Evolutionary conservation across 2,329 filamentous ascomycete genomes (phyloP).

Genomic region (Penicillium sclerotiorum): DNA sequence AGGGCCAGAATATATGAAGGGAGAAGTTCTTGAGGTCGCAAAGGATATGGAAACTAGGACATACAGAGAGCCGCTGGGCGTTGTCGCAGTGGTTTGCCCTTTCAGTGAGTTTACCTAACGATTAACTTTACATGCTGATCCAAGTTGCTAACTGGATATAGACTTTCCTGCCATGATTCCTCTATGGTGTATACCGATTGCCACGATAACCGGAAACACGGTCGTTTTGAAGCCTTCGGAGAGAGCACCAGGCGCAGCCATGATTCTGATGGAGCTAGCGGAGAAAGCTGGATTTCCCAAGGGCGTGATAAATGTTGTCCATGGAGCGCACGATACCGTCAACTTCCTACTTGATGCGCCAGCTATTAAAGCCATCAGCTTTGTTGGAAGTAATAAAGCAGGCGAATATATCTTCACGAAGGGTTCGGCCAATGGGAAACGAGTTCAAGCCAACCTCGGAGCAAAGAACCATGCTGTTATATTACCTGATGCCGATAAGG

Average conservation of each 20-base stretch:
- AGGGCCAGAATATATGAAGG: conserved; percentile 63
- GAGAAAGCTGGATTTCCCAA: conserved; percentile 57
- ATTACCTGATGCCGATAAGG: conserved; percentile 69
- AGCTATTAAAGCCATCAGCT: conserved; percentile 65
- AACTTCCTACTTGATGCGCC: conserved; percentile 68
- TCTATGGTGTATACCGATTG: conserved; percentile 53
- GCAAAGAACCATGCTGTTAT: conserved; percentile 71
- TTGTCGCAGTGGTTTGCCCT: conserved; percentile 64
- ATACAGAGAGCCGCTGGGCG: conserved; percentile 63
- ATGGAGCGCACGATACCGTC: conserved; percentile 52
- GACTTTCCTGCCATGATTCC: conserved; percentile 50
- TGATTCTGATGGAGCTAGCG: conserved; percentile 62
- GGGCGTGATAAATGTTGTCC: conserved; percentile 7
- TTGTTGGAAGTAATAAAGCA: conserved; percentile 67
- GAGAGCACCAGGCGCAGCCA: conserved; percentile 60
- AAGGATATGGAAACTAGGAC: conserved; percentile 68
- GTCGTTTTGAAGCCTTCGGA: conserved; percentile 60
- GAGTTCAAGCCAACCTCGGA: conserved; percentile 69
- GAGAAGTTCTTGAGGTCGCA: conserved; percentile 63
- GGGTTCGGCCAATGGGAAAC: conserved; percentile 65
- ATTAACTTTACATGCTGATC: conserved; percentile 59
- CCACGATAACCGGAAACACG: conserved; percentile 53
- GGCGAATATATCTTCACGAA: conserved; percentile 67
- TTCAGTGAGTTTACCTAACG: conserved; percentile 61
- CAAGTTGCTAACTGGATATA: conserved; percentile 61